A percentile compares a stretch with the other conserved stretches of the same genome.
Conservation (phyloP, 1,284 basidiomycete genomes). For the Singerocomus rubriflavus region DNA sequence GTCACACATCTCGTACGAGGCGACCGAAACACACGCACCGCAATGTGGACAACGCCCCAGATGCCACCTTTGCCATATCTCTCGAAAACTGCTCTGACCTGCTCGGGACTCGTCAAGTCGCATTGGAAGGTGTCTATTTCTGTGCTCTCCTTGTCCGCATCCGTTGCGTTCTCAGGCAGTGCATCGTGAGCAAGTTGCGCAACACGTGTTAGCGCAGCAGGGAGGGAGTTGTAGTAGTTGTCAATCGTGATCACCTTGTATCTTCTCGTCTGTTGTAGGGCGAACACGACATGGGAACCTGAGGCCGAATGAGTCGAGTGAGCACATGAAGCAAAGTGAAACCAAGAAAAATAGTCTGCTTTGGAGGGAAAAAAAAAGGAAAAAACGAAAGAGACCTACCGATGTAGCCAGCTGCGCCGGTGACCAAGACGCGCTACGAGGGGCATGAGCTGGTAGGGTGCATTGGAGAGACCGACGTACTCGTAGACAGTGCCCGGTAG, state of each 20-base stretch:
- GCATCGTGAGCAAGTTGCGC: slow-evolving; percentile 74
- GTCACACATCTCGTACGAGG: neutral
- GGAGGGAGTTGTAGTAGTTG: slow-evolving; percentile 90
- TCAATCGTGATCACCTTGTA: slow-evolving; percentile 94
- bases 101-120: slow-evolving; percentile 72
- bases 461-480: slow-evolving; percentile 21
- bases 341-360: neutral
- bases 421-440: slow-evolving; percentile 70
- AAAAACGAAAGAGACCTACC: slow-evolving; percentile 45
- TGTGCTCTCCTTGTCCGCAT: slow-evolving; percentile 61
- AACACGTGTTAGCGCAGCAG: slow-evolving; percentile 69
- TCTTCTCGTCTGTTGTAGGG: slow-evolving; percentile 79
- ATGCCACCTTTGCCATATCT: slow-evolving; percentile 90
- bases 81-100: slow-evolving; percentile 77
- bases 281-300: slow-evolving; percentile 91
- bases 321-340: slow-evolving; percentile 3
- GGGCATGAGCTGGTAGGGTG: slow-evolving; percentile 11
- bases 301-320: slow-evolving; percentile 6
- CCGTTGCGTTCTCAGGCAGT: slow-evolving; percentile 62
- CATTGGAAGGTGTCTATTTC: slow-evolving; percentile 68
- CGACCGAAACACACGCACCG: slow-evolving; percentile 49
- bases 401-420: slow-evolving; percentile 84
- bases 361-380: slow-evolving; percentile 6
- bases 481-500: slow-evolving; percentile 31
- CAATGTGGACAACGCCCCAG: slow-evolving; percentile 96